A percentile compares a stretch with the other conserved stretches of the same genome.
phyloP scores from a whole-genome alignment of 768 basidiomycete species.

The Rhizopogon vinicolor region DNA sequence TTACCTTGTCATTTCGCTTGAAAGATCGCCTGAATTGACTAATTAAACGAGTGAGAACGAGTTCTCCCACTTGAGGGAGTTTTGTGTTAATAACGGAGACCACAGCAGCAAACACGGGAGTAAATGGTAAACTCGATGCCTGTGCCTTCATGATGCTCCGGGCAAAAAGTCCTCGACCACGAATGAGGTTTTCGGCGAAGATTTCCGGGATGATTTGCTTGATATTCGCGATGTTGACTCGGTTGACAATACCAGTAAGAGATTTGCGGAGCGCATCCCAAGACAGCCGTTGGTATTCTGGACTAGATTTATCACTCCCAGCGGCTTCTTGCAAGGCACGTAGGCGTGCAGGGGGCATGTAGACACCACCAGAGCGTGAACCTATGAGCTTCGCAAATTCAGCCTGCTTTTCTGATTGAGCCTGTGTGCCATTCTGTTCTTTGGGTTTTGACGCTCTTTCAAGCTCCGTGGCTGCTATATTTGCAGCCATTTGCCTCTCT shows the following conservation, averaged over 20 bases:
- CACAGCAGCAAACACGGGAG: conserved; percentile 92
- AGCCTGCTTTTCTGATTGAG: conserved; percentile 63
- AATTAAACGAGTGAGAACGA: conserved; percentile 82
- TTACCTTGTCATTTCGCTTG: conserved; percentile 96
- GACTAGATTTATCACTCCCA: conserved; percentile 70
- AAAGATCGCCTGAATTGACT: conserved; percentile 94
- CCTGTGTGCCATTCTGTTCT: conserved; percentile 39
- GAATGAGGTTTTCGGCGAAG: conserved; percentile 90
- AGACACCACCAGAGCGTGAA: conserved; percentile 88
- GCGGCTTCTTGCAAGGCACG: conserved; percentile 82
- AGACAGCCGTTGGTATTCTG: conserved; percentile 91
- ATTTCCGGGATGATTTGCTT: conserved; percentile 89
- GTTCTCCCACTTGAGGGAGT: conserved; percentile 92
- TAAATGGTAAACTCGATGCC: conserved; percentile 93
- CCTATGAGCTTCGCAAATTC: conserved; percentile 86
- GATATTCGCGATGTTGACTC: conserved; percentile 96
- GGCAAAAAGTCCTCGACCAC: conserved; percentile 89
- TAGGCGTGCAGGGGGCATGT: conserved; percentile 92
- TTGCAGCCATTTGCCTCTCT: conserved; percentile 73
- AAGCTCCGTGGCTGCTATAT: conserved; percentile 65
- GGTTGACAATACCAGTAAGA: conserved; percentile 99
- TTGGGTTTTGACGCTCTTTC: conserved; percentile 53
- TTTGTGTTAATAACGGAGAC: conserved; percentile 97
- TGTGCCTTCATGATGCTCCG: conserved; percentile 98
- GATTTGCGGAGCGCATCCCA: conserved; percentile 99